A percentile compares a stretch with the other conserved stretches of the same genome.
Evolutionary conservation across 73 alveolate genomes (phyloP).

Genomic region (Breviolum minutum): DNA sequence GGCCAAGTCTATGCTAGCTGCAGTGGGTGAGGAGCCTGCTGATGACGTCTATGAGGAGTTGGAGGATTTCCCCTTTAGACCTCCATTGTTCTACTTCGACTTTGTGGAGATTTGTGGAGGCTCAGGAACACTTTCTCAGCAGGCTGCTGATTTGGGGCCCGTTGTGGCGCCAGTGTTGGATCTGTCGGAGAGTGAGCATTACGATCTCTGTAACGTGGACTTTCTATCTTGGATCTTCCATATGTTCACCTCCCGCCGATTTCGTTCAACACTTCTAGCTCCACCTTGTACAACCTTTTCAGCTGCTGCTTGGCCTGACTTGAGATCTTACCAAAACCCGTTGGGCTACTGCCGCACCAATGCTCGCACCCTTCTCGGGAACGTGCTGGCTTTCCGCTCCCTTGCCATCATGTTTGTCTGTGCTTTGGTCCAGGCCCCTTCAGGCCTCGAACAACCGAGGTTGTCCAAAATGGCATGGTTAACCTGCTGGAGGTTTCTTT

Average conservation of each 20-base stretch:
- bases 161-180: background rate
- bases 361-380: background rate
- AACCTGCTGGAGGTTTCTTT: background rate
- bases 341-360: background rate
- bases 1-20: background rate
- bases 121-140: background rate
- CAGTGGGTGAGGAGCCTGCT: background rate
- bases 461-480: conserved; percentile 15
- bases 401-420: background rate
- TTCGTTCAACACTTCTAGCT: background rate
- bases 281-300: conserved; percentile 18
- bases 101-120: conserved; percentile 3
- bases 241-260: background rate
- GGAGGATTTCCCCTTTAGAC: background rate
- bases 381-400: background rate
- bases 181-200: background rate
- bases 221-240: background rate
- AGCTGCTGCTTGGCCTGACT: background rate
- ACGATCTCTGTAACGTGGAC: background rate
- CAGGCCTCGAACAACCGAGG: background rate
- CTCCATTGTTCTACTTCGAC: background rate
- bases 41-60: background rate
- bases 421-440: background rate
- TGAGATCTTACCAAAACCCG: background rate
- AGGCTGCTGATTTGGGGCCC: background rate